These are phyloP conservation scores for Acacia crassicarpa DNA, from an alignment of 306 rosid species.

Conservation along the genomic window DNA sequence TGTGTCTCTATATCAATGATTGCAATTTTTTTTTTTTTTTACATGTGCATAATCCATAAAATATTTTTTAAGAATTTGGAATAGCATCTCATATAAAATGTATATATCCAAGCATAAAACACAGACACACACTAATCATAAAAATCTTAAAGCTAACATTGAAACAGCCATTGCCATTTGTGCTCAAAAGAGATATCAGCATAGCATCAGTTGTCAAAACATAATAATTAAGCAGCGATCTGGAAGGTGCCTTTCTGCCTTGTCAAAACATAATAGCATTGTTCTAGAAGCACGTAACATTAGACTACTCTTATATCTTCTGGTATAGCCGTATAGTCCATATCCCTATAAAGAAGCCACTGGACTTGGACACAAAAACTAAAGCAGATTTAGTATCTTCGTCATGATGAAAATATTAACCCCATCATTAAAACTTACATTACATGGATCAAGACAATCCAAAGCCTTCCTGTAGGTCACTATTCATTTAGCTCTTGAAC, in stretches of 20 bases:
- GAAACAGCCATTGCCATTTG: too few relatives aligned
- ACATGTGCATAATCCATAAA: too few relatives aligned
- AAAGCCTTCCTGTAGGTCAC: constrained; percentile 64
- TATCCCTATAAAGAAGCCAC: constrained; percentile 63
- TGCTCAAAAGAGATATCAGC: too few relatives aligned
- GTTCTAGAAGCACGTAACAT: constrained; percentile 49
- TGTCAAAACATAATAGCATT: constrained; percentile 60
- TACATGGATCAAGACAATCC: constrained; percentile 55
- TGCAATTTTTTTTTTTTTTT: too few relatives aligned
- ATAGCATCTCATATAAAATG: too few relatives aligned
- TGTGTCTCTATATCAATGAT: too few relatives aligned
- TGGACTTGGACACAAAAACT: constrained; percentile 46
- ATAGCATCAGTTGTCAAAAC: too few relatives aligned
- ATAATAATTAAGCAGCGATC: constrained; percentile 67
- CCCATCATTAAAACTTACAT: constrained; percentile 42
- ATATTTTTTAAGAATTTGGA: too few relatives aligned
- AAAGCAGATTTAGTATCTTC: neutral
- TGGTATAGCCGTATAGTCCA: constrained; percentile 46
- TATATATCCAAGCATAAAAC: too few relatives aligned
- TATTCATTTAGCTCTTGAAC: constrained; percentile 55
- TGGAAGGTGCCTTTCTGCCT: constrained; percentile 65
- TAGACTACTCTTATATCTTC: constrained; percentile 46
- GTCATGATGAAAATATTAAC: neutral
- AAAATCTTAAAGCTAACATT: too few relatives aligned
- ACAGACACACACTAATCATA: too few relatives aligned